phyloP scores from a whole-genome alignment of 371 early-diverging fungal species.

The Saksenaea oblongispora region DNA sequence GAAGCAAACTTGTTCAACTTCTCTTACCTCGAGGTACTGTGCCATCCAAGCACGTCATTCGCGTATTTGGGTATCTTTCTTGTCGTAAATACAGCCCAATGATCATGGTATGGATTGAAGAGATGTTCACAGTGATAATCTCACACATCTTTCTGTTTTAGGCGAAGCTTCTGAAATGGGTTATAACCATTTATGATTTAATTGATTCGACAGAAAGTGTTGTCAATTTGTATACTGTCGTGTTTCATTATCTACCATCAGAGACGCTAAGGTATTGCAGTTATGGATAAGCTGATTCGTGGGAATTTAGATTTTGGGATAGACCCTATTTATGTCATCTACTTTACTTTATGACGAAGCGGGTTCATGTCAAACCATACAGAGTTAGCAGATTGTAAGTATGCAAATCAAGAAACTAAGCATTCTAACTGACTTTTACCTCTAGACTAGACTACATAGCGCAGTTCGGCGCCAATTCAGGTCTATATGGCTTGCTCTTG shows the following conservation, averaged over 20 bases:
- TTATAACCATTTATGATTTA: conserved; percentile 48
- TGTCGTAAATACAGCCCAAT: conserved; percentile 22
- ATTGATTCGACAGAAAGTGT: conserved; percentile 42
- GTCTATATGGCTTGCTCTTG: conserved; percentile 42
- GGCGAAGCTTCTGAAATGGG: conserved; percentile 48
- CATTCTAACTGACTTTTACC: neutral
- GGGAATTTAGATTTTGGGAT: neutral
- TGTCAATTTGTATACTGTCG: conserved; percentile 42
- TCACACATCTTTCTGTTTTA: conserved; percentile 4
- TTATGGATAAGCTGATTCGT: neutral
- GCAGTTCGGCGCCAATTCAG: conserved; percentile 32
- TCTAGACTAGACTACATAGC: conserved; percentile 40
- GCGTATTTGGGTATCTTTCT: conserved; percentile 37
- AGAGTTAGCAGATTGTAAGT: conserved; percentile 53
- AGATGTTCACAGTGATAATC: neutral
- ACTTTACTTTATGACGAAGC: conserved; percentile 52
- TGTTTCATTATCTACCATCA: conserved; percentile 48
- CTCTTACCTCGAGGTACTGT: conserved; percentile 52
- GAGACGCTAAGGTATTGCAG: conserved; percentile 35
- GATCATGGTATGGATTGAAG: conserved; percentile 21
- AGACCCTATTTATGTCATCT: conserved; percentile 54
- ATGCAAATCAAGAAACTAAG: neutral
- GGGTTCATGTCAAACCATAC: conserved; percentile 49
- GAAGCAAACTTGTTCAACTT: conserved; percentile 26
- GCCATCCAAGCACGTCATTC: conserved; percentile 34